Conservation (phyloP, 1,284 basidiomycete genomes). For the Grifola frondosa region DNA sequence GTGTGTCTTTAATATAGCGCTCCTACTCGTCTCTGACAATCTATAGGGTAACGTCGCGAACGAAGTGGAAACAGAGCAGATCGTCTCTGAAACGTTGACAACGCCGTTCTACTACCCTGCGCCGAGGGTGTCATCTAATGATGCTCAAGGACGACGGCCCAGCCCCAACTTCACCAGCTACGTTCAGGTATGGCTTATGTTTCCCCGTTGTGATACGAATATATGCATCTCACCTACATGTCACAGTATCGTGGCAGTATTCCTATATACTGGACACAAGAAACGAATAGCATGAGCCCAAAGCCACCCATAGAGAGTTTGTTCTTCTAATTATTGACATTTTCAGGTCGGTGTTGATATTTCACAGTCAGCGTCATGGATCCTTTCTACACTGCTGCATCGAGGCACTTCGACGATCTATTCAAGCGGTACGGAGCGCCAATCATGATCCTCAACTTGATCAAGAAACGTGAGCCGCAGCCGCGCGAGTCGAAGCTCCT, state of each 20-base stretch:
- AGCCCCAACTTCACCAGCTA: slow-evolving; percentile 92
- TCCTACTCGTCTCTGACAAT: slow-evolving; percentile 1
- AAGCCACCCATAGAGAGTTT: slow-evolving; percentile 94
- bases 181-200: slow-evolving; percentile 62
- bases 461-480: slow-evolving; percentile 80
- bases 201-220: not conserved
- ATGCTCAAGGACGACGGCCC: slow-evolving; percentile 46
- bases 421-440: slow-evolving; percentile 90
- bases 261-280: slow-evolving; percentile 95
- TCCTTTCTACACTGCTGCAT: slow-evolving; percentile 93
- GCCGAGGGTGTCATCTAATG: slow-evolving; percentile 31
- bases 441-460: slow-evolving; percentile 93
- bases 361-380: slow-evolving; percentile 86
- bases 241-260: slow-evolving; percentile 90
- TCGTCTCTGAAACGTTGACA: slow-evolving; percentile 91
- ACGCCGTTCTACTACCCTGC: slow-evolving; percentile 84
- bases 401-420: slow-evolving; percentile 92
- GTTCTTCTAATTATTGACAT: slow-evolving; percentile 37
- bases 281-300: slow-evolving; percentile 86
- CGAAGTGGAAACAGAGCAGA: slow-evolving; percentile 99
- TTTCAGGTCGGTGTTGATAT: not conserved
- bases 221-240: not conserved
- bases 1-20: slow-evolving; percentile 35
- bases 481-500: slow-evolving; percentile 94
- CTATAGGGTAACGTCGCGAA: slow-evolving; percentile 94